A percentile compares a stretch with the other conserved stretches of the same genome.
phyloP scores from a whole-genome alignment of 2,329 filamentous ascomycete genomes.

The Lasiodiplodia hormozganensis region DNA sequence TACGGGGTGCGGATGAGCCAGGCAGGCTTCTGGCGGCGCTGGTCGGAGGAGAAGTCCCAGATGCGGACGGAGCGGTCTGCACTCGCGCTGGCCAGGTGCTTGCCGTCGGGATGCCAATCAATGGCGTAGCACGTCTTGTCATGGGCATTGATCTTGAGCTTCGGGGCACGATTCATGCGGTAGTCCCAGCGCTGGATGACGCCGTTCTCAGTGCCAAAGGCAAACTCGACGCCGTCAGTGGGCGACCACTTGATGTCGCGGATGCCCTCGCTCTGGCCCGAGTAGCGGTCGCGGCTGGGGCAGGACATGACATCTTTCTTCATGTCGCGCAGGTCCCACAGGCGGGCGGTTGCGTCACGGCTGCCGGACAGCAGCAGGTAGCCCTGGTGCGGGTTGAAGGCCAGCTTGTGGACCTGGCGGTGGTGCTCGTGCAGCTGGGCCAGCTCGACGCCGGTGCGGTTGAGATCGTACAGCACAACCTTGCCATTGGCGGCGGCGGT shows the following conservation, averaged over 20 bases:
- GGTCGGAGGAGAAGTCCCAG: conserved; percentile 67
- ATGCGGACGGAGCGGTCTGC: conserved; percentile 68
- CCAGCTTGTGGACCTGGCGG: conserved; percentile 70
- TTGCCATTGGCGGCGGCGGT: conserved; percentile 70
- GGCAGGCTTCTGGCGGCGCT: conserved; percentile 64
- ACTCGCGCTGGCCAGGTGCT: conserved; percentile 68
- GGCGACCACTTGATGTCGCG: conserved; percentile 71
- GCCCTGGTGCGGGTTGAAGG: conserved; percentile 68
- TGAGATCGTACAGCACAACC: conserved; percentile 70
- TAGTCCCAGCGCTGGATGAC: conserved; percentile 70
- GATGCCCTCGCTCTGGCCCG: conserved; percentile 66
- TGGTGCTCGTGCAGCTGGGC: conserved; percentile 69
- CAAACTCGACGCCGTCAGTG: conserved; percentile 67
- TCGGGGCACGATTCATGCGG: conserved; percentile 62
- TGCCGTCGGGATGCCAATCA: conserved; percentile 73
- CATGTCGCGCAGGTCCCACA: conserved; percentile 69
- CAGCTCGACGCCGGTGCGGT: conserved; percentile 65
- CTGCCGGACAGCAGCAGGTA: conserved; percentile 68
- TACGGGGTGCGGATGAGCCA: conserved; percentile 67
- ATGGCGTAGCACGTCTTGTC: conserved; percentile 66
- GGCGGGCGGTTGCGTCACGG: conserved; percentile 68
- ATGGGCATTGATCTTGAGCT: conserved; percentile 68
- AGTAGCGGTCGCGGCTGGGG: conserved; percentile 62
- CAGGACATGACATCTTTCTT: conserved; percentile 59
- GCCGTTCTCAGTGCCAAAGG: conserved; percentile 69